phyloP scores from a whole-genome alignment of 2,329 filamentous ascomycete species.

The Neurospora crassa region DNA sequence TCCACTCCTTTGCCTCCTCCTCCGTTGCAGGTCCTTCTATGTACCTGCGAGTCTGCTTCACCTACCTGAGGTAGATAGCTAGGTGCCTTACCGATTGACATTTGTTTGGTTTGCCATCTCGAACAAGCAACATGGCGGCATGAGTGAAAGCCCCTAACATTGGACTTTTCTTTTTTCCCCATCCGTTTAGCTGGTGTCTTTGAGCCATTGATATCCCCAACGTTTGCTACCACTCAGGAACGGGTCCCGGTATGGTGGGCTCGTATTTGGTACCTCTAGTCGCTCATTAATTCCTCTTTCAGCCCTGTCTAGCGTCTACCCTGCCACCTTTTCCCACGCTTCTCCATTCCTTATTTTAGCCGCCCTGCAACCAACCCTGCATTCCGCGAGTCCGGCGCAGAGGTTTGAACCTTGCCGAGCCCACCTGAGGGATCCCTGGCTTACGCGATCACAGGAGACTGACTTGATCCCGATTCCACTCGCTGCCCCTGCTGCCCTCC shows the following conservation, averaged over 20 bases:
- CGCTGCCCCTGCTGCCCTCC: neutral
- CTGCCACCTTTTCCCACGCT: neutral
- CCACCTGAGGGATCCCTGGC: neutral
- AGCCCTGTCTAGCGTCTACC: neutral
- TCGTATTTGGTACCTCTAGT: neutral
- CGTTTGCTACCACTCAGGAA: neutral
- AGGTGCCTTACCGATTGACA: neutral
- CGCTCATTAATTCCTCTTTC: neutral
- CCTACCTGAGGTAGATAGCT: neutral
- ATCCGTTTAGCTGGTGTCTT: neutral
- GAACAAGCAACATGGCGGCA: neutral
- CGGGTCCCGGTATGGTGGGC: neutral
- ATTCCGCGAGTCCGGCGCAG: neutral
- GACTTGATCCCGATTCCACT: neutral
- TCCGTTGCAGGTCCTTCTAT: neutral
- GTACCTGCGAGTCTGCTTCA: neutral
- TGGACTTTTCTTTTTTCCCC: neutral
- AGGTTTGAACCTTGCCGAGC: neutral
- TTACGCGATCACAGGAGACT: neutral
- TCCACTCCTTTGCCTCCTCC: neutral
- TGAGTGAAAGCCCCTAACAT: neutral
- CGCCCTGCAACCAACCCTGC: neutral
- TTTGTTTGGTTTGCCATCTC: neutral
- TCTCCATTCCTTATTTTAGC: neutral
- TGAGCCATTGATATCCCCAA: neutral